Evolutionary conservation across 1,284 basidiomycete species (phyloP), one percentile per base, ranked within the genome.

Genomic region (Austroboletus novae-zelandiae): DNA sequence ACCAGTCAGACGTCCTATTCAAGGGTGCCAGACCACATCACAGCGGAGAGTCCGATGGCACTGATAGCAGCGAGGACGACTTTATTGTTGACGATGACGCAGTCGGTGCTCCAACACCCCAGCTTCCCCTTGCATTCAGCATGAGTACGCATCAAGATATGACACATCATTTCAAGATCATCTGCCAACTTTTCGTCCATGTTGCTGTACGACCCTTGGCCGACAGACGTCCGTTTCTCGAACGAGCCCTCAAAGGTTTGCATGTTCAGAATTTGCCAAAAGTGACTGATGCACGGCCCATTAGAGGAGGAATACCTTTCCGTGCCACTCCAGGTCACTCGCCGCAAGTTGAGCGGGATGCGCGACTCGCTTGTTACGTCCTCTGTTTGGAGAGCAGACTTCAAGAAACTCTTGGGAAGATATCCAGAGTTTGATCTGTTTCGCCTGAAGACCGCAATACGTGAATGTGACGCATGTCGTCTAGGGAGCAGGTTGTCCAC

Each of bases 141-240:
- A 82, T 88, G 80, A 79, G 80, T 53, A 76, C 83, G 0, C 82
- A 85, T 61, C 84, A 92, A 65, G 86, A 89, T 59, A 72, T 87
- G 18, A 71, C 77, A 14, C 79, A 86, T 55, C 86, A 90, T 52
- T 91, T 91, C 76, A 91, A 91, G 69, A 84, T 89, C 43, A 78
- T 94, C 30, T 92, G 89, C 58, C 91, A 94, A 61, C 79, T 93
- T 39, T 86, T 92, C 57, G 85, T 93, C 4, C 85, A 93, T 57
- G 71, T 94, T 37, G 86, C 86, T 18, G 81, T 91, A 30, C 77
- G 73, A 23, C 74, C 79, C 8, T 64, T 71, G n/a, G 65, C 64
- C 8, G 72, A 83, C 42, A 74, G 88, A 14, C 71, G 69, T 43
- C 60, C 69, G 6, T 84, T 80, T 58, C 80, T 86, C 76, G 63